Conservation (phyloP, 2,329 filamentous ascomycete genomes). For the Fusarium lateritium region DNA sequence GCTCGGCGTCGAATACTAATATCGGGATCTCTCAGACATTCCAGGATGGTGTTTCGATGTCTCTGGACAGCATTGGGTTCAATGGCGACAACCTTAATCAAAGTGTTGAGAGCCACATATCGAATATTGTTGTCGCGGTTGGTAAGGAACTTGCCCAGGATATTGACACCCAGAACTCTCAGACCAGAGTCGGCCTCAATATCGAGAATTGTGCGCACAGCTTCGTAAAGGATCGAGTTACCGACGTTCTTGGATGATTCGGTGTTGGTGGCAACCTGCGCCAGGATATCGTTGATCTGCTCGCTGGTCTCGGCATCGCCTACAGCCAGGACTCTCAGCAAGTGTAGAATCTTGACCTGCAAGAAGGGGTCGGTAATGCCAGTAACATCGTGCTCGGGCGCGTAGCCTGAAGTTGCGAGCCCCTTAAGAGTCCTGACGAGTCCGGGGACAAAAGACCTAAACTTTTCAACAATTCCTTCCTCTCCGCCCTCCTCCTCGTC, state of each 20-base stretch:
- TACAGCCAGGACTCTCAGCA: conserved; percentile 87
- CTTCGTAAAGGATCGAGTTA: conserved; percentile 97
- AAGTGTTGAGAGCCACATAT: conserved; percentile 96
- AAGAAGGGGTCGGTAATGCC: conserved; percentile 98
- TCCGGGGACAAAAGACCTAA: conserved; percentile 86
- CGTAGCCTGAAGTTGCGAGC: conserved; percentile 94
- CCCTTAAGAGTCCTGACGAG: conserved; percentile 93
- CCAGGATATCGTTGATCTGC: conserved; percentile 98
- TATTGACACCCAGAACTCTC: conserved; percentile 95
- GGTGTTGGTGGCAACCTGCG: conserved; percentile 97
- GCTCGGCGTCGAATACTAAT: conserved; percentile 97
- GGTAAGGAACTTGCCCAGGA: conserved; percentile 97
- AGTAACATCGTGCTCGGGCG: conserved; percentile 97
- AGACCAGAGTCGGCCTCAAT: conserved; percentile 98
- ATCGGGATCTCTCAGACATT: conserved; percentile 95
- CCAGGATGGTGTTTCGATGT: conserved; percentile 96
- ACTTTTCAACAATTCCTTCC: conserved; percentile 90
- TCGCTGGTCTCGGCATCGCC: conserved; percentile 92
- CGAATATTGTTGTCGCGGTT: conserved; percentile 99
- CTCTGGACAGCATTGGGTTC: conserved; percentile 98
- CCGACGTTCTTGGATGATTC: conserved; percentile 98
- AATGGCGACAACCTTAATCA: conserved; percentile 98
- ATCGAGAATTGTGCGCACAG: conserved; percentile 95
- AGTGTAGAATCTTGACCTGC: conserved; percentile 93
- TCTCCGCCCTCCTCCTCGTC: conserved; percentile 95